These are phyloP conservation scores for Trametes hirsuta DNA, from an alignment of 1,284 basidiomycete genomes.

Conservation along the genomic window DNA sequence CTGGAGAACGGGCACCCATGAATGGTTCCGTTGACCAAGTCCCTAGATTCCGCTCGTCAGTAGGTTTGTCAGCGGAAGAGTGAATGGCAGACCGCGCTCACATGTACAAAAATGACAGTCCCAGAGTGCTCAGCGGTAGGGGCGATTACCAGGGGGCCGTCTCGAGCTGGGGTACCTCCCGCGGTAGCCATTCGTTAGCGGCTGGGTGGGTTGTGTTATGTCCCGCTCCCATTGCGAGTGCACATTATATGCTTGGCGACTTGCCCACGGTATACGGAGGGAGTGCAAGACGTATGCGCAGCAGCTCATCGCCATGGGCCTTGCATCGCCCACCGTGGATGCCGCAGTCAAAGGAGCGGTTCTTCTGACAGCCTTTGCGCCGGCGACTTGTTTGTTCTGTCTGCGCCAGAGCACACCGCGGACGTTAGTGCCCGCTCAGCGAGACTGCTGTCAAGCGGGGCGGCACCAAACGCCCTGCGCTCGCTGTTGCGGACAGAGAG, in stretches of 20 bases:
- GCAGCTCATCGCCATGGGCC: slow-evolving; percentile 25
- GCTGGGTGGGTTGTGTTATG: slow-evolving; percentile 8
- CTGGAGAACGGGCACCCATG: slow-evolving; percentile 39
- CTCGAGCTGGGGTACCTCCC: not conserved
- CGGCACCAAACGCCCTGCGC: not conserved
- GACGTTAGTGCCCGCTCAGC: not conserved
- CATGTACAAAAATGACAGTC: slow-evolving; percentile 44
- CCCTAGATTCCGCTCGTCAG: slow-evolving; percentile 35
- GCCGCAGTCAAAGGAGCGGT: slow-evolving; percentile 22
- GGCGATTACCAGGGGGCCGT: slow-evolving; percentile 15
- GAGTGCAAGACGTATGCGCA: slow-evolving; percentile 21
- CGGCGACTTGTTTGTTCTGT: not conserved
- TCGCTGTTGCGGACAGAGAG: slow-evolving; percentile 1
- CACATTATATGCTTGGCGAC: slow-evolving; percentile 9
- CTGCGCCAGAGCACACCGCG: slow-evolving; percentile 6
- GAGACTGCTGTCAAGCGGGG: not conserved
- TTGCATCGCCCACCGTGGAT: slow-evolving; percentile 24
- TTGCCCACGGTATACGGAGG: slow-evolving; percentile 3
- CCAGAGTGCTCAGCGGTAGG: slow-evolving; percentile 27
- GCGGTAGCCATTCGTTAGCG: slow-evolving; percentile 15
- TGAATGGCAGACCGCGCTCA: slow-evolving; percentile 19
- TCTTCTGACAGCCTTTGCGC: slow-evolving; percentile 1
- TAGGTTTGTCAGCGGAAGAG: not conserved
- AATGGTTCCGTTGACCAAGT: slow-evolving; percentile 41
- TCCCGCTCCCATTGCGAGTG: not conserved